A percentile compares a stretch with the other conserved stretches of the same genome.
phyloP scores from a whole-genome alignment of 1,284 basidiomycete genomes.

The Hemileia vastatrix region DNA sequence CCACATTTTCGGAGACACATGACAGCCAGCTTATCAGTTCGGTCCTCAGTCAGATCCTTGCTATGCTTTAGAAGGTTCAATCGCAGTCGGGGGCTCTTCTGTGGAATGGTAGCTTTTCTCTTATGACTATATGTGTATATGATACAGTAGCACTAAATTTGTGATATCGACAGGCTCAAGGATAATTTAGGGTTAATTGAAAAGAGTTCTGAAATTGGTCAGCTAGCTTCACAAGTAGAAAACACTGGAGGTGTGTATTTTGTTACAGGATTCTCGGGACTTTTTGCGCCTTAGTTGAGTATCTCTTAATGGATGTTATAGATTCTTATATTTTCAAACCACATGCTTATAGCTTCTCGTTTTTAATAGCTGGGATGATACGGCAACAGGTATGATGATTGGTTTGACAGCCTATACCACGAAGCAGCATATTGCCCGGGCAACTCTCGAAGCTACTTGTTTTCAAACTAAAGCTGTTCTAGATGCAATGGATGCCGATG shows the following conservation, averaged over 20 bases:
- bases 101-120: constrained; percentile 61
- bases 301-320: not conserved
- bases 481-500: constrained; percentile 80
- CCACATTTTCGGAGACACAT: too few relatives aligned
- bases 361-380: constrained; percentile 67
- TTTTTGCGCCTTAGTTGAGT: constrained; percentile 58
- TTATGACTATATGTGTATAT: too few relatives aligned
- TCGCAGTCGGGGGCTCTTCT: constrained; percentile 87
- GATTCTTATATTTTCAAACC: not conserved
- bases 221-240: constrained; percentile 64
- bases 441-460: constrained; percentile 73
- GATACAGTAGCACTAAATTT: too few relatives aligned
- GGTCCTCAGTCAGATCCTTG: constrained; percentile 67
- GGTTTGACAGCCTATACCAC: constrained; percentile 86
- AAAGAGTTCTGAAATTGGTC: constrained; percentile 72
- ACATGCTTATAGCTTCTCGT: not conserved
- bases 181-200: constrained; percentile 79
- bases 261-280: constrained; percentile 87
- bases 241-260: constrained; percentile 92
- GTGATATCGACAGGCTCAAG: constrained; percentile 52
- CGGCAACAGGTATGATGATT: constrained; percentile 70
- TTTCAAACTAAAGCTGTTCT: constrained; percentile 84
- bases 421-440: constrained; percentile 83
- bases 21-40: constrained; percentile 71
- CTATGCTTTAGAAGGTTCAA: constrained; percentile 89